Conservation (phyloP, 208 protist genomes). For the Entamoeba nuttalli region DNA sequence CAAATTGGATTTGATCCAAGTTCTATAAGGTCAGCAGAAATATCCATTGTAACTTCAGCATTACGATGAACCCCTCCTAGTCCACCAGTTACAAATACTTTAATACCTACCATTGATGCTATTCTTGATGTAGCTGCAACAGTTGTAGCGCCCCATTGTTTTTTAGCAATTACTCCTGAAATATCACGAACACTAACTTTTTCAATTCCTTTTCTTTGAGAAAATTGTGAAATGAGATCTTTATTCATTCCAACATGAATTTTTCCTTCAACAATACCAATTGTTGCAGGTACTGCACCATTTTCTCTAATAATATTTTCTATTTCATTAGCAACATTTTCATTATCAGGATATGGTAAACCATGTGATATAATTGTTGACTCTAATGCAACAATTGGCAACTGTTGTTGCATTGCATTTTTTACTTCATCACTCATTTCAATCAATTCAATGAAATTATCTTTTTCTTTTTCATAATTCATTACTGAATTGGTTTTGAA, state of each 20-base stretch:
- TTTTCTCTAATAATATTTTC: conserved; percentile 50
- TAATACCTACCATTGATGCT: conserved; percentile 41
- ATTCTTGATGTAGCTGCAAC: conserved; percentile 57
- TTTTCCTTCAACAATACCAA: conserved; percentile 59
- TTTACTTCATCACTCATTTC: not conserved
- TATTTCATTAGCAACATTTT: conserved; percentile 48
- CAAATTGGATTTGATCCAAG: conserved; percentile 47
- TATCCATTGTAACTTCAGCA: conserved; percentile 50
- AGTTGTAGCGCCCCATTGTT: conserved; percentile 55
- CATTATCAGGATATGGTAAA: conserved; percentile 63
- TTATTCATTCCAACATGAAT: conserved; percentile 49
- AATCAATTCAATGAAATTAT: not conserved
- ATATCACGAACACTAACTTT: conserved; percentile 60
- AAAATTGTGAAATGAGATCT: conserved; percentile 30
- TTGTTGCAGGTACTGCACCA: conserved; percentile 65
- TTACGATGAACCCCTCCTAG: conserved; percentile 64
- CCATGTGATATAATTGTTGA: conserved; percentile 44
- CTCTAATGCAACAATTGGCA: conserved; percentile 34
- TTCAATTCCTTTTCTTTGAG: not conserved
- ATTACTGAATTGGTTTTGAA: too few relatives aligned
- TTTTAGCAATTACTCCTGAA: conserved; percentile 32
- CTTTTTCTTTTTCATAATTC: too few relatives aligned
- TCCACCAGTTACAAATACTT: conserved; percentile 67
- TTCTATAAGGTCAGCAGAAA: conserved; percentile 63
- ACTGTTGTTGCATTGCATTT: not conserved